Percentiles rank a stretch among this genome's conserved stretches.
phyloP scores from a whole-genome alignment of 306 rosid genomes.

The Pyrus communis region DNA sequence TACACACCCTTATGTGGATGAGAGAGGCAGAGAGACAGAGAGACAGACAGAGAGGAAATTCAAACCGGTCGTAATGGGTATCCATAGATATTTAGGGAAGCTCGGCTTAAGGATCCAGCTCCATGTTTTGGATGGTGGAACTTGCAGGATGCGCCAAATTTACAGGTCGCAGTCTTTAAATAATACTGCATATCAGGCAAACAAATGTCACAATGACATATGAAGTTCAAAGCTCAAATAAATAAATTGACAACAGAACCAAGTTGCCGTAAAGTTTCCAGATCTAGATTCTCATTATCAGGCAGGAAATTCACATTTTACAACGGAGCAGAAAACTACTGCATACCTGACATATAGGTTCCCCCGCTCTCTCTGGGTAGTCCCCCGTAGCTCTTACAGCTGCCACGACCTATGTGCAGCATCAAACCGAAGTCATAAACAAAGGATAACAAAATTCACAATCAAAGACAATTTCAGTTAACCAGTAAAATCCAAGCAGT shows the following conservation, averaged over 20 bases:
- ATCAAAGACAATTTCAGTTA: not conserved
- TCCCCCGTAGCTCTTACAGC: constrained; percentile 93
- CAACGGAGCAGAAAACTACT: not conserved
- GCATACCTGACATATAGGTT: constrained; percentile 76
- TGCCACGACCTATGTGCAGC: constrained; percentile 54
- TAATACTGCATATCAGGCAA: constrained; percentile 53
- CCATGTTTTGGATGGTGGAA: constrained; percentile 84
- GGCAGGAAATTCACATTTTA: not conserved
- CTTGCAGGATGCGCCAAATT: constrained; percentile 90
- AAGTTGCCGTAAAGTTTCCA: not conserved
- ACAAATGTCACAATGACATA: constrained; percentile 1
- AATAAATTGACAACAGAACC: not conserved
- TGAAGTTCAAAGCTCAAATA: not conserved
- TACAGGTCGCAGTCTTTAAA: constrained; percentile 83
- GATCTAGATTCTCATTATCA: constrained; percentile 3
- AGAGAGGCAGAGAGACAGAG: not conserved
- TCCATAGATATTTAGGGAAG: constrained; percentile 70
- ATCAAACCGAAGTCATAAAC: constrained; percentile 14
- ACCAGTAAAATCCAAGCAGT: not conserved
- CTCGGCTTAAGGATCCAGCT: constrained; percentile 72
- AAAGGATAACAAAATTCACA: not conserved
- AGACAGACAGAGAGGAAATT: not conserved
- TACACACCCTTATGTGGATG: not conserved
- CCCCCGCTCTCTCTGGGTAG: constrained; percentile 83
- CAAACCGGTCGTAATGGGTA: constrained; percentile 78